Evolutionary conservation across 768 basidiomycete species (phyloP).

Genomic region (Zangia roseola): DNA sequence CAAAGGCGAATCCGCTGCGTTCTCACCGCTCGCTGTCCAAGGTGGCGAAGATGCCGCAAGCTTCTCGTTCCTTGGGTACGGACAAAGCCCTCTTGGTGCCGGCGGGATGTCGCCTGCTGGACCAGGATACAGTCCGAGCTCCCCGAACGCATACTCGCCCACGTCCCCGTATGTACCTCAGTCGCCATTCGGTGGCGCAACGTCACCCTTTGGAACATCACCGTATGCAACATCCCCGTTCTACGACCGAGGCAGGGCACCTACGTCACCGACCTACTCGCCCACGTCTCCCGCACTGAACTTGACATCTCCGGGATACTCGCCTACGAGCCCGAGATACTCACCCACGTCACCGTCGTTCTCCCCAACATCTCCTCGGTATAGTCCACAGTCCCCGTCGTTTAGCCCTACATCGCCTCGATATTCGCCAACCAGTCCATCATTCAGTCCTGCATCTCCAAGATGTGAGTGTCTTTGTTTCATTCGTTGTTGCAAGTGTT

Average conservation of each 20-base stretch:
- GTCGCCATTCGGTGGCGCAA: slow-evolving; percentile 79
- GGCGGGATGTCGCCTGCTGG: slow-evolving; percentile 89
- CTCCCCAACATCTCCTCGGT: slow-evolving; percentile 82
- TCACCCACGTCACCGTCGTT: slow-evolving; percentile 84
- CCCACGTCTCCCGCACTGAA: slow-evolving; percentile 85
- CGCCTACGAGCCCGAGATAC: slow-evolving; percentile 74
- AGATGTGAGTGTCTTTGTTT: slow-evolving; percentile 55
- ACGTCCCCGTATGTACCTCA: slow-evolving; percentile 89
- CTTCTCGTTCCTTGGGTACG: slow-evolving; percentile 74
- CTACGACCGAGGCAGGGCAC: slow-evolving; percentile 61
- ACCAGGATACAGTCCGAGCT: slow-evolving; percentile 87
- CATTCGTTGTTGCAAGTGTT: background rate
- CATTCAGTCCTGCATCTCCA: slow-evolving; percentile 92
- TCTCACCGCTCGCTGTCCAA: slow-evolving; percentile 91
- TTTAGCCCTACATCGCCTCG: slow-evolving; percentile 89
- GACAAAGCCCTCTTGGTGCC: slow-evolving; percentile 82
- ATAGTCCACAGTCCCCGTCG: slow-evolving; percentile 86
- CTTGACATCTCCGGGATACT: slow-evolving; percentile 73
- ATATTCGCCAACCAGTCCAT: slow-evolving; percentile 87
- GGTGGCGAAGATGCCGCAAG: slow-evolving; percentile 79
- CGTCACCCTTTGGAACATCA: slow-evolving; percentile 79
- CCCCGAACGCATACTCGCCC: slow-evolving; percentile 85
- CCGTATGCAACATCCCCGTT: slow-evolving; percentile 86
- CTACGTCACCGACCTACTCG: slow-evolving; percentile 83
- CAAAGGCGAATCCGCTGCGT: slow-evolving; percentile 84